Evolutionary conservation across 352 stramenopile species (phyloP), one percentile per base, ranked within the genome.

Genomic region (Phytopythium oedochilum): DNA sequence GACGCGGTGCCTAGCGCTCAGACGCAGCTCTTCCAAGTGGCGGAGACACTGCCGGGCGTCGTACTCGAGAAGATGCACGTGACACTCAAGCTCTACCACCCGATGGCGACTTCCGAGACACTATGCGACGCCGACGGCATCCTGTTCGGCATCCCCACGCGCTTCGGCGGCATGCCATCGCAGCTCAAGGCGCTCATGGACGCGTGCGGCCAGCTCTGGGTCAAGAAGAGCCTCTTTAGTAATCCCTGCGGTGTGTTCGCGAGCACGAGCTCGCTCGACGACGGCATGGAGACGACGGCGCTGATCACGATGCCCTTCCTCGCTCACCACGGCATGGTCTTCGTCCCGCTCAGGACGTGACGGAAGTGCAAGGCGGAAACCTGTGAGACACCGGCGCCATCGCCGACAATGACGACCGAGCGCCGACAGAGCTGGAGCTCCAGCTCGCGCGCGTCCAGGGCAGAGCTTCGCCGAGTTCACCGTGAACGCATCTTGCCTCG

Each of bases 121-220:
- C 64, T 92, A 34, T 48, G 48, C n/a, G 63, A 83, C 22, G 55
- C 64, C 3, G 85, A 95, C 59, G 85, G 79, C 28, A 68, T 94
- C 50, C 49, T 94, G 5, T 95, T 95, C 49, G 85, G 84, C 42
- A 38, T 94, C 32, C 70, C 73, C 12, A 89, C 76, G 44, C 71
- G 81, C 5, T 94, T 83, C 56, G 83, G 83, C 53, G 74, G 74
- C 57, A 34, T 75, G 20, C 59, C 66, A 15, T 66, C 83, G 20
- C 85, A 95, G 66, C 75, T 93, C 52, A 91, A 91, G 65, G 61
- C 67, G 23, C 73, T 92, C 39, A 76, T 85, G 32, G 85, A 95
- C 61, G 55, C 66, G 17, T 88, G 68, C n/a, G 84, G 82, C 17
- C 42, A 61, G 18, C 68, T 90, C 22, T 94, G 84, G 81, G 55